These are phyloP conservation scores for Albifimbria verrucaria DNA, from an alignment of 2,329 filamentous ascomycete genomes.

Conservation along the genomic window DNA sequence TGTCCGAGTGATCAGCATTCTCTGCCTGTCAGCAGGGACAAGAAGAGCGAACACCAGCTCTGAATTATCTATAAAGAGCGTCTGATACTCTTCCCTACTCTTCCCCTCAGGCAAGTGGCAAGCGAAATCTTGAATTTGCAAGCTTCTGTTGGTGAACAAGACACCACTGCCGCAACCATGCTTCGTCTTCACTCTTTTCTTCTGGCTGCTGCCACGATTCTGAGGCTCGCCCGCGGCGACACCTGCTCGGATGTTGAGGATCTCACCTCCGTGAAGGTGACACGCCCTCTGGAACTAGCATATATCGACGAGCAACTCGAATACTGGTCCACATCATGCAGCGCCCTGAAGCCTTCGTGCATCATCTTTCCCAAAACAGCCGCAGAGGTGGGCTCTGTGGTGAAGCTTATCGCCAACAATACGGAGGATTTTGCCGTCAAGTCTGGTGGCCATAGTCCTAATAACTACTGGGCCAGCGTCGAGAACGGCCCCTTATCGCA, in stretches of 20 bases:
- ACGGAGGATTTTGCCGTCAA: conserved; percentile 52
- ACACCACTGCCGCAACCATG: background rate
- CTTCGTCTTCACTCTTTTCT: background rate
- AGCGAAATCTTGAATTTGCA: background rate
- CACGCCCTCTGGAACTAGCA: conserved; percentile 16
- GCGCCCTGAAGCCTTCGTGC: conserved; percentile 41
- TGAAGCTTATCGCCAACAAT: conserved; percentile 44
- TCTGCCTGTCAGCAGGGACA: too few relatives aligned
- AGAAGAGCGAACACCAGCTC: background rate
- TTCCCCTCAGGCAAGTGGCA: background rate
- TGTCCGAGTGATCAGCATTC: too few relatives aligned
- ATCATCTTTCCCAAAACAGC: conserved; percentile 45
- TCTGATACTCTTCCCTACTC: background rate
- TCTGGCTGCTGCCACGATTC: background rate
- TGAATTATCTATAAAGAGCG: background rate
- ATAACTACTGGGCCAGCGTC: conserved; percentile 50
- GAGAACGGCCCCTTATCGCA: conserved; percentile 47
- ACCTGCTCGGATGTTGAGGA: conserved; percentile 6
- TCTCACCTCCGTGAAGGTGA: conserved; percentile 4
- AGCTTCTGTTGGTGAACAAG: background rate
- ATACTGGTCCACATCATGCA: conserved; percentile 44
- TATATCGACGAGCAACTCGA: conserved; percentile 36
- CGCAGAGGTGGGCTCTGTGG: conserved; percentile 49
- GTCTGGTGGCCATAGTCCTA: conserved; percentile 56
- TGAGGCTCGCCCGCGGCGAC: conserved; percentile 3